Percentiles rank a stretch among this genome's conserved stretches.
Conservation (phyloP, 345 rosid genomes). For the Eucalyptus curtisii region DNA sequence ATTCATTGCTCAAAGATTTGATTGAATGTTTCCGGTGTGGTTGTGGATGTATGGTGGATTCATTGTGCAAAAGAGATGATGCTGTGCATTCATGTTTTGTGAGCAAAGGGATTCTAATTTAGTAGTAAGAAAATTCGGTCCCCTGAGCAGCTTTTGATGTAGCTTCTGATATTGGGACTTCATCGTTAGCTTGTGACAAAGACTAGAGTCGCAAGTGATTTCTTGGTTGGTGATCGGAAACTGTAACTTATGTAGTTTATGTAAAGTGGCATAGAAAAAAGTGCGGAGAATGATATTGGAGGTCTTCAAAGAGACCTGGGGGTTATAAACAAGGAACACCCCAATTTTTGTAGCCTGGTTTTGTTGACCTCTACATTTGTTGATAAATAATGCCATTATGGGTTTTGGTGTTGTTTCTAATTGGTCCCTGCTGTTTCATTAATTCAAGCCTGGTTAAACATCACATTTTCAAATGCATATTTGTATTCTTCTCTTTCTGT, state of each 20-base stretch:
- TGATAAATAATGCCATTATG: neutral
- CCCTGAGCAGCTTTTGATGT: neutral
- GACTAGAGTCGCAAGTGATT: neutral
- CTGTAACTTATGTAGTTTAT: neutral
- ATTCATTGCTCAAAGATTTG: neutral
- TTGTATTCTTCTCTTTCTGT: neutral
- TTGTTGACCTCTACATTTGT: neutral
- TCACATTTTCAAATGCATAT: neutral
- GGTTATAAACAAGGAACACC: neutral
- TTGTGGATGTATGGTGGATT: neutral
- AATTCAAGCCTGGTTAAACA: neutral
- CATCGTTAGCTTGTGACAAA: neutral
- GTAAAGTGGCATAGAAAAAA: neutral
- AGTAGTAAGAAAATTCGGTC: neutral
- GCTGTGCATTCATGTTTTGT: neutral
- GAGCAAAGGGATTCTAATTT: neutral
- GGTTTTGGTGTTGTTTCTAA: neutral
- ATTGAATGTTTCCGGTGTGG: neutral
- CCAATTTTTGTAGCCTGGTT: neutral
- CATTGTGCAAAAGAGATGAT: neutral
- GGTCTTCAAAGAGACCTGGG: neutral
- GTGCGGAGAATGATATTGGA: neutral
- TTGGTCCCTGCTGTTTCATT: neutral
- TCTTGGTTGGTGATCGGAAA: neutral
- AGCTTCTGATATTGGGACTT: neutral